phyloP scores from a whole-genome alignment of 1,139 yeast species.

The Geotrichum candidum region DNA sequence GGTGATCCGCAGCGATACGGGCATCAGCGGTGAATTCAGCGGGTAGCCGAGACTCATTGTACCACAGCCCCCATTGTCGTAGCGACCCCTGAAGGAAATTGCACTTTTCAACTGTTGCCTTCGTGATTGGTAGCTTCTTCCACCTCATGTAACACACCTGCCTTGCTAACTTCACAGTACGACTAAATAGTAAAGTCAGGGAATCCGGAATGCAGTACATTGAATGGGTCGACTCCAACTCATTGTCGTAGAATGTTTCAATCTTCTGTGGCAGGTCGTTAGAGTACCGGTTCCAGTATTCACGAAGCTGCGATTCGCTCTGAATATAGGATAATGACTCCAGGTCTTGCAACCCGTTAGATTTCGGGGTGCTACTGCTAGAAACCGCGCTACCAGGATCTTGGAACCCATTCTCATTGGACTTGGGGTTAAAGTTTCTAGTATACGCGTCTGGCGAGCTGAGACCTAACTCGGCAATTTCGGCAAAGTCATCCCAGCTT shows the following conservation, averaged over 20 bases:
- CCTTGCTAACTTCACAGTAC: constrained; percentile 46
- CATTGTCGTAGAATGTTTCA: constrained; percentile 30
- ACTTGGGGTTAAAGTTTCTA: constrained; percentile 8
- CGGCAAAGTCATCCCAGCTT: constrained; percentile 16
- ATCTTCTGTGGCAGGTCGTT: constrained; percentile 18
- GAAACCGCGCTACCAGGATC: not conserved
- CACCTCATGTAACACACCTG: constrained; percentile 49
- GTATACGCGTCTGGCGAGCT: constrained; percentile 16
- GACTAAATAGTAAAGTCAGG: constrained; percentile 55
- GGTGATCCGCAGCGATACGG: constrained; percentile 72
- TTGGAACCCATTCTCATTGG: not conserved
- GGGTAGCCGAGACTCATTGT: constrained; percentile 24
- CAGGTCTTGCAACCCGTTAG: not conserved
- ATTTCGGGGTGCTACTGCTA: not conserved
- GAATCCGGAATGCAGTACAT: constrained; percentile 83
- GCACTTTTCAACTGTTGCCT: constrained; percentile 44
- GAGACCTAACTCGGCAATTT: constrained; percentile 15
- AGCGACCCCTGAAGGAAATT: constrained; percentile 48
- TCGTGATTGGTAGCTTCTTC: constrained; percentile 36
- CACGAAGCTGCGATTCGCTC: constrained; percentile 27
- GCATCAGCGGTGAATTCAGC: constrained; percentile 27
- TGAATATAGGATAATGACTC: constrained; percentile 26
- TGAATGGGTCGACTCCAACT: constrained; percentile 66
- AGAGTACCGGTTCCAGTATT: constrained; percentile 27
- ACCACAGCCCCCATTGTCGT: constrained; percentile 51